A percentile compares a stretch with the other conserved stretches of the same genome.
Conservation (phyloP, 2,329 filamentous ascomycete species). For the Alternaria solani region DNA sequence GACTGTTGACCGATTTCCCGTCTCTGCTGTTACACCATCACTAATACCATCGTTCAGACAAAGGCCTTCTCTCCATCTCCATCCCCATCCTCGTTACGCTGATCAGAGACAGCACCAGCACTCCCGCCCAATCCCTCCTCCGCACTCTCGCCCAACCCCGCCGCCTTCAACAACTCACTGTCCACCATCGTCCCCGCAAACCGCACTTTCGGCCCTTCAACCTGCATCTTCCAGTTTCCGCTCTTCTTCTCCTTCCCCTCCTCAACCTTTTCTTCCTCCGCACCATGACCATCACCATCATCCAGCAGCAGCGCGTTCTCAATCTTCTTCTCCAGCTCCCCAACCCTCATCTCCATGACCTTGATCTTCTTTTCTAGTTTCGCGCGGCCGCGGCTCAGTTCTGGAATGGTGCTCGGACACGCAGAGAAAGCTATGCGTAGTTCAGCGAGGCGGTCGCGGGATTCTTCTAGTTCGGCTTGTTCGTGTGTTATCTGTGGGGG, state of each 20-base stretch:
- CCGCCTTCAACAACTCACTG: constrained; percentile 39
- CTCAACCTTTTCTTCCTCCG: too few species aligned
- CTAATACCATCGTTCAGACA: background rate
- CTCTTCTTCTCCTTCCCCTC: constrained; percentile 26
- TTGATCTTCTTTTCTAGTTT: constrained; percentile 31
- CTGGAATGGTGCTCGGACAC: constrained; percentile 24
- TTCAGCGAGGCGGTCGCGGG: constrained; percentile 13
- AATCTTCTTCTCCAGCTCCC: constrained; percentile 25
- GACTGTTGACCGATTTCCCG: background rate
- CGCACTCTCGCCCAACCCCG: constrained; percentile 35
- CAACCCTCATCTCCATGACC: constrained; percentile 24
- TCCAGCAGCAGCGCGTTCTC: constrained; percentile 4
- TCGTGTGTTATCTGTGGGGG: constrained; percentile 26
- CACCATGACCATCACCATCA: constrained; percentile 25
- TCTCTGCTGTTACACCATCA: background rate
- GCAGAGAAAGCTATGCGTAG: constrained; percentile 32
- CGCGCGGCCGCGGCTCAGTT: constrained; percentile 26
- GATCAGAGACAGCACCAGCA: background rate
- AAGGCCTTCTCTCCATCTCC: constrained; percentile 8
- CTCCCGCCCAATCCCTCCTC: background rate
- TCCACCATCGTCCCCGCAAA: constrained; percentile 46
- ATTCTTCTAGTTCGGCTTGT: constrained; percentile 28
- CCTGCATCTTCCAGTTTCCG: constrained; percentile 28
- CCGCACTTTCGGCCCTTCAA: constrained; percentile 30
- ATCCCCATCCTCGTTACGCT: background rate